Conservation (phyloP, 495 filamentous ascomycete genomes). For the Aspergillus sparsus region DNA sequence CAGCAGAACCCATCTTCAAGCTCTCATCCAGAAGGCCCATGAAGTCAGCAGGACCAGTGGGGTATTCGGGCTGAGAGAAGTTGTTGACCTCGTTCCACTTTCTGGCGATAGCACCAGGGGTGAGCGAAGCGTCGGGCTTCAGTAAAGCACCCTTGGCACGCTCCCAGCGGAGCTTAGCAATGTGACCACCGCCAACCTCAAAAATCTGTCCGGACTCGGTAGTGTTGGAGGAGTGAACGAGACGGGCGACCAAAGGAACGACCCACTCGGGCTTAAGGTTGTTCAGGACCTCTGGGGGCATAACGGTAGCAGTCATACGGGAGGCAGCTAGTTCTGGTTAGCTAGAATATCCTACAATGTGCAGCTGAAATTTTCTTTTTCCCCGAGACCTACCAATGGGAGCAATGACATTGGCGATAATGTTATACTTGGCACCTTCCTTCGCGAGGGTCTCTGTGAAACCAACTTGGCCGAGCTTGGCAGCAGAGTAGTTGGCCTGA, state of each 20-base stretch:
- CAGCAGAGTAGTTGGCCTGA: constrained; percentile 96
- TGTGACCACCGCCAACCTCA: constrained; percentile 89
- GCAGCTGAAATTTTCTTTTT: neutral
- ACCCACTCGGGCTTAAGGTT: constrained; percentile 94
- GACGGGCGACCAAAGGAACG: constrained; percentile 86
- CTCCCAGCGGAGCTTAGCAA: constrained; percentile 95
- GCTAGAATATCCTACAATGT: constrained; percentile 14
- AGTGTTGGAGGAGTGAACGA: constrained; percentile 86
- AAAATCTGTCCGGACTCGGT: constrained; percentile 86
- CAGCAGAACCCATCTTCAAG: constrained; percentile 71
- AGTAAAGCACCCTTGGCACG: constrained; percentile 86
- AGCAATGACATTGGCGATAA: constrained; percentile 92
- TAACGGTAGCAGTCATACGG: constrained; percentile 96
- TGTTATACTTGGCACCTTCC: constrained; percentile 98
- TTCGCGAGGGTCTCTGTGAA: constrained; percentile 99
- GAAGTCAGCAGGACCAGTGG: constrained; percentile 86
- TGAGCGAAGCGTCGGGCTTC: constrained; percentile 85
- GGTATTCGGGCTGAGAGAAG: constrained; percentile 83
- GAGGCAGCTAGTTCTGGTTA: constrained; percentile 62
- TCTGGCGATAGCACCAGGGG: constrained; percentile 80
- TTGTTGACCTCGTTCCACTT: constrained; percentile 88
- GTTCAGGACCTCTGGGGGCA: constrained; percentile 91
- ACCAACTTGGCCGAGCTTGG: constrained; percentile 93
- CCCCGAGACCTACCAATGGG: constrained; percentile 63
- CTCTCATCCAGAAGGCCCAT: constrained; percentile 84